Conservation (phyloP, 257 asterid species). For the Datura wrightii region DNA sequence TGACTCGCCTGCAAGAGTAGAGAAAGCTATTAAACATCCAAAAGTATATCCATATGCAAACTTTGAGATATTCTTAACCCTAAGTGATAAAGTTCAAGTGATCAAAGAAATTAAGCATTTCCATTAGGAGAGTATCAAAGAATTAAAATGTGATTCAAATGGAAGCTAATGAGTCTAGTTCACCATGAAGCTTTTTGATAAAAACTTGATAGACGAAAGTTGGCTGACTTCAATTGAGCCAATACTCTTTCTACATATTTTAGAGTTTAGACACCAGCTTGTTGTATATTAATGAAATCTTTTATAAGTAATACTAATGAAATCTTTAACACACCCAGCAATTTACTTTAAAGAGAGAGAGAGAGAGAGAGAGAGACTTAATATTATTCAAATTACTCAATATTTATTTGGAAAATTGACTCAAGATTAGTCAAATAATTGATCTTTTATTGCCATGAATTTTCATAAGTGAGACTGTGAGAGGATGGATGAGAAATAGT, state of each 20-base stretch:
- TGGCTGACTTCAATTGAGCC: background rate
- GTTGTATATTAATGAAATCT: background rate
- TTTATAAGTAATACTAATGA: background rate
- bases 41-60: constrained; percentile 7
- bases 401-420: background rate
- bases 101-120: background rate
- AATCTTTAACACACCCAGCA: background rate
- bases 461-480: background rate
- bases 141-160: constrained; percentile 14
- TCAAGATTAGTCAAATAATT: background rate
- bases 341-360: too few species aligned
- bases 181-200: background rate
- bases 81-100: background rate
- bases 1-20: background rate
- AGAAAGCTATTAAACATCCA: background rate
- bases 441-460: background rate
- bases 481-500: constrained; percentile 7
- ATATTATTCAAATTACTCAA: background rate
- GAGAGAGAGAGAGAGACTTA: background rate
- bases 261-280: too few species aligned
- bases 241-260: background rate
- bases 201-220: background rate
- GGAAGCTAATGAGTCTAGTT: constrained; percentile 15
- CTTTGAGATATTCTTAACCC: constrained; percentile 14
- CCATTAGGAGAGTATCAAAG: background rate